Base-by-base conservation (phyloP, 129 eudicot genomes). In the Ambrosia trifida region DNA sequence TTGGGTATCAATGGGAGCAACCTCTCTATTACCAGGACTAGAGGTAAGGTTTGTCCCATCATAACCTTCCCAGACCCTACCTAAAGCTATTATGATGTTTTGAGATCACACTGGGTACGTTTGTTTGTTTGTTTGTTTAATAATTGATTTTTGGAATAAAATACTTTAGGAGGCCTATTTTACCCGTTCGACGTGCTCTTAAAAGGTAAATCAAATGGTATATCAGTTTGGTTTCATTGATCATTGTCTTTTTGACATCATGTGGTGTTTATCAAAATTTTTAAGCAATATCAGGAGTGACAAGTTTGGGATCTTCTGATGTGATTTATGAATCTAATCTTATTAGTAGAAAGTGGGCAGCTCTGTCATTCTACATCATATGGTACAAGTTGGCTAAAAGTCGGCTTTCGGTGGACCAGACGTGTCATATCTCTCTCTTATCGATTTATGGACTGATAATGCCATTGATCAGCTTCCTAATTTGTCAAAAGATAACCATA, bases 401-500 rank as follows among this genome's bases (percentile, higher is more conserved):
- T 50, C 46, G 14, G 40, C 81, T 77, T 77, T 62, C 51, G 35
- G 66, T 62, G 76, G 81, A 69, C 81, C 81, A 69, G 4, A 54
- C 56, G 24, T 8, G 17, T n/a, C 56, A 77, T 77, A 24, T 24
- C 28, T 24, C 76, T 24, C 28, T 24, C 76, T 62, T 77, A 70
- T 70, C 76, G 36, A 51, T 11, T 49, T 35, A 60, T 58, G 4
- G 20, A 59, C 35, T 47, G 18, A 49, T 31, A 11, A 24, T 59
- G 64, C 44, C 30, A 49, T 38, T 61, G 49, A 77, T 77, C 56
- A 50, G 54, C 65, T 60, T 61, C 30, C 30, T 70, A 51, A 62
- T 70, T 70, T 45, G 81, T 77, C 81, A 77, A 77, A 77, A 68
- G 33, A 70, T 60, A 28, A 30, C 20, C 70, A 77, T 52, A 64